A percentile compares a stretch with the other conserved stretches of the same genome.
Evolutionary conservation across 345 rosid genomes (phyloP).

Genomic region (Diplotaxis tenuifolia): DNA sequence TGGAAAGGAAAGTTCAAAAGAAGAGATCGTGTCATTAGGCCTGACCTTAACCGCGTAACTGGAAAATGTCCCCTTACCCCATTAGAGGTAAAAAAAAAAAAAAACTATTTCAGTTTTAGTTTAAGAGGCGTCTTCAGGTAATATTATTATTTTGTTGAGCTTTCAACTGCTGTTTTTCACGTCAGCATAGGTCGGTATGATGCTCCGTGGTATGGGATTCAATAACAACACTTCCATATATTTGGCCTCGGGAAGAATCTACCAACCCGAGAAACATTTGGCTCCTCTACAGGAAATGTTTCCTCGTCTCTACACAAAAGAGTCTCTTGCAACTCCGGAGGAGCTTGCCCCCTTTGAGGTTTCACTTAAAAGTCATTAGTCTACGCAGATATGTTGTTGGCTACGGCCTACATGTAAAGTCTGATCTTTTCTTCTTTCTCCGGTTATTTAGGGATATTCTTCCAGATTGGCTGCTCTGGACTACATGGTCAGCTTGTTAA

Average conservation of each 20-base stretch:
- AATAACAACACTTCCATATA: conserved; percentile 76
- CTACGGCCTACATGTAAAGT: background rate
- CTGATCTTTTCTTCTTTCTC: conserved; percentile 12
- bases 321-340: conserved; percentile 76
- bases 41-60: conserved; percentile 72
- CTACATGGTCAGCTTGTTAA: conserved; percentile 78
- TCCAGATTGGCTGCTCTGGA: conserved; percentile 97
- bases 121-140: background rate
- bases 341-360: conserved; percentile 92
- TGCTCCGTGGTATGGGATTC: conserved; percentile 98
- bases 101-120: background rate
- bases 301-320: conserved; percentile 81
- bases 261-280: conserved; percentile 63
- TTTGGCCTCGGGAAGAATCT: conserved; percentile 81
- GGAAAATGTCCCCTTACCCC: conserved; percentile 98
- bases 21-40: conserved; percentile 56
- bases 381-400: background rate
- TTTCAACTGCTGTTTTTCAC: conserved; percentile 35
- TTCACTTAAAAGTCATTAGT: background rate
- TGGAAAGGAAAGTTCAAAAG: conserved; percentile 90
- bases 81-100: conserved; percentile 62
- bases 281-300: conserved; percentile 78
- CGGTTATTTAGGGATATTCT: conserved; percentile 61
- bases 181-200: conserved; percentile 91
- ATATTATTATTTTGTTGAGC: background rate